These are phyloP conservation scores for Scheffersomyces spartinae DNA, from an alignment of 805 yeast genomes.

Conservation along the genomic window DNA sequence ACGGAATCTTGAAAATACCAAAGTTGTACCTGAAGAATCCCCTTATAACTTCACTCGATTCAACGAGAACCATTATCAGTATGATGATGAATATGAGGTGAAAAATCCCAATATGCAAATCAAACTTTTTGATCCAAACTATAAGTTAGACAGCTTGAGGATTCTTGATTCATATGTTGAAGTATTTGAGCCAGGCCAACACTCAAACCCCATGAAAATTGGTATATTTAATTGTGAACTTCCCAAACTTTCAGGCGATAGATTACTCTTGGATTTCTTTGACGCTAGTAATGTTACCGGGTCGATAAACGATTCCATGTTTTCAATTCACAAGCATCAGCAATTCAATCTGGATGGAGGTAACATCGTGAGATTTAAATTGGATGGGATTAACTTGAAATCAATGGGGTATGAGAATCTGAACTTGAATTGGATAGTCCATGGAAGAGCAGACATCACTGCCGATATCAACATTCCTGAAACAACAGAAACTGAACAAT, in stretches of 20 bases:
- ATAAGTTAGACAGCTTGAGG: constrained; percentile 25
- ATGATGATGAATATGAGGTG: constrained; percentile 10
- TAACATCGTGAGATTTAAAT: constrained; percentile 35
- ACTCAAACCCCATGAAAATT: constrained; percentile 30
- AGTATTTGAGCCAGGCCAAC: constrained; percentile 13
- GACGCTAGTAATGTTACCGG: constrained; percentile 65
- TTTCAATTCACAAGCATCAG: constrained; percentile 54
- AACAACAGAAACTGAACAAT: constrained; percentile 14
- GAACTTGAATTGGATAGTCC: constrained; percentile 60
- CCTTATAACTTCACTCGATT: constrained; percentile 12
- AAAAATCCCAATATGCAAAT: constrained; percentile 1
- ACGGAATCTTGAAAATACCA: too few species aligned
- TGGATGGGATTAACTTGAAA: constrained; percentile 25
- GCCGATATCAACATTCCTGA: constrained; percentile 68
- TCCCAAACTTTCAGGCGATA: constrained; percentile 45
- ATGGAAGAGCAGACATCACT: constrained; percentile 57
- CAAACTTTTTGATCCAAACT: constrained; percentile 17
- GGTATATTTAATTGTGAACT: constrained; percentile 57
- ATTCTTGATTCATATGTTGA: constrained; percentile 42
- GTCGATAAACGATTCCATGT: constrained; percentile 61
- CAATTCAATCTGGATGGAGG: constrained; percentile 28
- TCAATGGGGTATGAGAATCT: constrained; percentile 15
- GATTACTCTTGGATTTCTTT: constrained; percentile 54
- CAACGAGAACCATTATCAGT: constrained; percentile 20
- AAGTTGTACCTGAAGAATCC: constrained; percentile 2